A percentile compares a stretch with the other conserved stretches of the same genome.
These are phyloP conservation scores for Acanthamoeba healyi DNA, from an alignment of 208 protist species.

Conservation along the genomic window DNA sequence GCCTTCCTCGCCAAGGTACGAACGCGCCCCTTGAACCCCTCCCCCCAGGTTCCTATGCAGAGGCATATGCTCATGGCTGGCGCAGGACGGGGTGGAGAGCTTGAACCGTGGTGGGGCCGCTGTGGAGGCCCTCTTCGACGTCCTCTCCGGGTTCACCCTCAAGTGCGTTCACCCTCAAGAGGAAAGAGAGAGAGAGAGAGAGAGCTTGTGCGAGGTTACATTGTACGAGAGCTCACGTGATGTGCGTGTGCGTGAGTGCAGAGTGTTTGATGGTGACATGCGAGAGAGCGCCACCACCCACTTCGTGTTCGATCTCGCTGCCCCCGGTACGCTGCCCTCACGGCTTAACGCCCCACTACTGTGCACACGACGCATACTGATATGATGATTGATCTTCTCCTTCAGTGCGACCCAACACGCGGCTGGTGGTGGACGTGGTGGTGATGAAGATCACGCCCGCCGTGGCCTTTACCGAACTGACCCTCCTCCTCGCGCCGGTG, in stretches of 20 bases:
- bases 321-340: background rate
- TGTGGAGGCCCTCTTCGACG: conserved; percentile 16
- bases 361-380: background rate
- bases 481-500: background rate
- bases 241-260: background rate
- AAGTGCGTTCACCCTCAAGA: no score
- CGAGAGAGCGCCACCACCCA: conserved; percentile 61
- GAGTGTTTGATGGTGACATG: conserved; percentile 48
- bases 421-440: background rate
- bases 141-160: conserved; percentile 39
- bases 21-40: background rate
- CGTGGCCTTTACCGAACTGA: conserved; percentile 30
- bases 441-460: conserved; percentile 59
- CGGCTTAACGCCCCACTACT: background rate
- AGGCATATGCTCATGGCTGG: background rate
- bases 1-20: background rate
- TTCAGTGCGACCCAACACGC: background rate
- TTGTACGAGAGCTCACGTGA: no score
- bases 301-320: conserved; percentile 35
- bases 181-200: no score
- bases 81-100: background rate
- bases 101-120: conserved; percentile 22
- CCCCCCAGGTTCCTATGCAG: background rate
- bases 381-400: background rate
- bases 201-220: background rate